Conservation (phyloP, 768 basidiomycete species). For the Mycena rebaudengoi region DNA sequence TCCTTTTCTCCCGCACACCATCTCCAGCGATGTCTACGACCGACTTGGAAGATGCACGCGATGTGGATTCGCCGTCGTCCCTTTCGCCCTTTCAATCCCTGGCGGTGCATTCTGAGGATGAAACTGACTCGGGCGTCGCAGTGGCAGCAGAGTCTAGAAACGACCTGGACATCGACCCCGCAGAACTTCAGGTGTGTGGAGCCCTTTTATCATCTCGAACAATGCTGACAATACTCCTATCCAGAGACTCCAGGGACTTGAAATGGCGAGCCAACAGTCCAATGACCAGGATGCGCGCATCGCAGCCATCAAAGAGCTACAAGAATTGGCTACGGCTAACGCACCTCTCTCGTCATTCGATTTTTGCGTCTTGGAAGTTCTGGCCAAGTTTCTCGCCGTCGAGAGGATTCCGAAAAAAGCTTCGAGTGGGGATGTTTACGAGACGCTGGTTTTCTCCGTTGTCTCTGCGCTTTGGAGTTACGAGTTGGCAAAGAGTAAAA, state of each 20-base stretch:
- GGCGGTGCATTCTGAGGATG: background rate
- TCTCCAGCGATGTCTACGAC: background rate
- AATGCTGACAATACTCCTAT: background rate
- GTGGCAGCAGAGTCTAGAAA: background rate
- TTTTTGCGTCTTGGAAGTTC: slow-evolving; percentile 1
- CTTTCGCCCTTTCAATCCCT: background rate
- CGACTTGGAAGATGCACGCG: background rate
- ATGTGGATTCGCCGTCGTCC: background rate
- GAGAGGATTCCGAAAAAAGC: slow-evolving; percentile 10
- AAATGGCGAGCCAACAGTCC: slow-evolving; percentile 9
- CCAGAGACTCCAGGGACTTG: slow-evolving; percentile 2
- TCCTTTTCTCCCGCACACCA: background rate
- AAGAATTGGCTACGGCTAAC: background rate
- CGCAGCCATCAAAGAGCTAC: background rate
- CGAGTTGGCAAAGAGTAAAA: background rate
- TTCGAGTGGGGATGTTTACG: background rate
- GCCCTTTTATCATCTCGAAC: background rate
- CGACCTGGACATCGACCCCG: background rate
- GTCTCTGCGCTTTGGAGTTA: slow-evolving; percentile 11
- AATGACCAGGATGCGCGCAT: background rate
- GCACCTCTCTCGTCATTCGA: background rate
- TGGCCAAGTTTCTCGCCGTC: slow-evolving; percentile 7
- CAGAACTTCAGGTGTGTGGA: slow-evolving; percentile 5
- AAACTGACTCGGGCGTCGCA: background rate
- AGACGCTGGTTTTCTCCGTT: slow-evolving; percentile 6